phyloP scores from a whole-genome alignment of 495 filamentous ascomycete species.

The Aspergillus diversus region DNA sequence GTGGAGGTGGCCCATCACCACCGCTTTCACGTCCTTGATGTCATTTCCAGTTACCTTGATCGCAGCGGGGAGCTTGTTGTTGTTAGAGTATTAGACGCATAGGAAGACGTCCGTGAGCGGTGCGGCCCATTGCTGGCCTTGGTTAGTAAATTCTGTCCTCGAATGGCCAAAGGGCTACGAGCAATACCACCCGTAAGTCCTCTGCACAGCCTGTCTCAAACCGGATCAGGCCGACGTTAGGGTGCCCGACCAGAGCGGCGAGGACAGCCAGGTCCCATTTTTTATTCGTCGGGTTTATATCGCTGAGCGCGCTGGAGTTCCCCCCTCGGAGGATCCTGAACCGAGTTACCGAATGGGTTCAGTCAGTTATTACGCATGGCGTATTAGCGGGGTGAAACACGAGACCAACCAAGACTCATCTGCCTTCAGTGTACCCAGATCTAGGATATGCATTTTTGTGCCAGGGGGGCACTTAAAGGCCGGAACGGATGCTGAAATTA shows the following conservation, averaged over 20 bases:
- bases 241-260: conserved; percentile 54
- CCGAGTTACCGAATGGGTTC: too few species aligned
- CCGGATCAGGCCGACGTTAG: conserved; percentile 52
- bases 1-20: conserved; percentile 59
- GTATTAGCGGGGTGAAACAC: neutral
- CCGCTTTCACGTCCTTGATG: conserved; percentile 55
- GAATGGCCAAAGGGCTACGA: too few species aligned
- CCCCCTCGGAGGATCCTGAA: conserved; percentile 35
- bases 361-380: neutral
- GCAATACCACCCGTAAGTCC: conserved; percentile 38
- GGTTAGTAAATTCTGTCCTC: too few species aligned
- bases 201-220: conserved; percentile 56
- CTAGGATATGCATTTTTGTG: conserved; percentile 37
- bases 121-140: conserved; percentile 45
- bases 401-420: conserved; percentile 32
- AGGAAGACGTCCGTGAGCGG: conserved; percentile 50
- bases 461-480: conserved; percentile 24
- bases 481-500: conserved; percentile 12
- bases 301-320: conserved; percentile 31
- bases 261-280: conserved; percentile 48
- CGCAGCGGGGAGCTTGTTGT: conserved; percentile 43
- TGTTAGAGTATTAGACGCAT: conserved; percentile 46
- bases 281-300: conserved; percentile 35
- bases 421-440: conserved; percentile 32
- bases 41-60: conserved; percentile 51